Conservation (phyloP, 108 stramenopile species). For the Cyclotella cryptica region DNA sequence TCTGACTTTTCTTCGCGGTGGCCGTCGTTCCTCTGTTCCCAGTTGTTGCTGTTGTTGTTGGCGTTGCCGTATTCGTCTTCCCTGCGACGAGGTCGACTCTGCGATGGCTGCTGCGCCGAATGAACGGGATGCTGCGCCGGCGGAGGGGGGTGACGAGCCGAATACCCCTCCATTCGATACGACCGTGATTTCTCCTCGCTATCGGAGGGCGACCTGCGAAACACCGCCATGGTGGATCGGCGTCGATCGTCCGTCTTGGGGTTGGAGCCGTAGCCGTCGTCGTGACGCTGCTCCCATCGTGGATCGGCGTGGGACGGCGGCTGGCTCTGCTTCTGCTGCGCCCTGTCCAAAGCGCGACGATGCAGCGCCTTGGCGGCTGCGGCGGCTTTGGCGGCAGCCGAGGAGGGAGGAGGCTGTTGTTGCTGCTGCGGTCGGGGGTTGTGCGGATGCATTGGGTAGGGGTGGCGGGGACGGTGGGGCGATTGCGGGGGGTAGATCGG, state of each 20-base stretch:
- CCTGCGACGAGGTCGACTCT: background rate
- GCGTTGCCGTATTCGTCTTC: conserved; percentile 4
- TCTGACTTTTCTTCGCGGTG: no score
- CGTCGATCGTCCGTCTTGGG: conserved; percentile 2
- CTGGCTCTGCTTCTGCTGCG: conserved; percentile 30
- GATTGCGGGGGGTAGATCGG: conserved; percentile 5
- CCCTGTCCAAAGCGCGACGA: conserved; percentile 42
- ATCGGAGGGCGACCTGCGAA: conserved; percentile 1
- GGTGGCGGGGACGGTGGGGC: conserved; percentile 1
- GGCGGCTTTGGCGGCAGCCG: conserved; percentile 51
- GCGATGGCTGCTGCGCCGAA: background rate
- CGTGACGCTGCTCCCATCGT: conserved; percentile 1
- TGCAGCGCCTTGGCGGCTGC: conserved; percentile 50
- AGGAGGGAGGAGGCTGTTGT: conserved; percentile 32
- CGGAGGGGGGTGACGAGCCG: background rate
- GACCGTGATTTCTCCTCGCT: background rate
- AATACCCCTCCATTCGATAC: background rate
- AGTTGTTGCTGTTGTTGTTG: no score
- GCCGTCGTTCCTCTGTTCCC: no score
- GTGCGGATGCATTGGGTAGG: background rate
- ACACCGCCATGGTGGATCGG: conserved; percentile 14
- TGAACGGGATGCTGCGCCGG: background rate
- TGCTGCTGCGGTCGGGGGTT: background rate
- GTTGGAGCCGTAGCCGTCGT: background rate
- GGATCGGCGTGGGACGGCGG: conserved; percentile 5